Evolutionary conservation across 768 basidiomycete species (phyloP), one percentile per base, ranked within the genome.

Genomic region (Russula virescens): DNA sequence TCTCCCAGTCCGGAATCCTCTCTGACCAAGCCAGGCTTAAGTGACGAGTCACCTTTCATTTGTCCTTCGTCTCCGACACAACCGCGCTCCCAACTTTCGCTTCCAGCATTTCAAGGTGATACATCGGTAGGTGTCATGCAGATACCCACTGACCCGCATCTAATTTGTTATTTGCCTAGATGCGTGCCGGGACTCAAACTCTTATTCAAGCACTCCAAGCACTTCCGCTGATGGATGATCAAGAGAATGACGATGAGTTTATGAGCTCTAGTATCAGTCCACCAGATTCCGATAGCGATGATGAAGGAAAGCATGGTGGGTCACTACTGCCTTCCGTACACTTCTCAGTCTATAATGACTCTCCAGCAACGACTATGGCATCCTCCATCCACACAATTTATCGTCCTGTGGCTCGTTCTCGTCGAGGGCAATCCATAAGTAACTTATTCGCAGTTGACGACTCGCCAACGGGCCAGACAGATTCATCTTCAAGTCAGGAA

Each of bases 371-470:
- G 77, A 43, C 47, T 3, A 74, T 93, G 58, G 84, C 92, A 1
- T 94, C 92, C 26, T 94, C 92, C 13, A 92, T 94, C 47, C 92
- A 94, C 70, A 83, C 92, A 43, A 92, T 94, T 55, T 84, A 94
- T 71, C 84, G 90, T 23, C 91, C 91, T 23, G 73, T 91, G 31
- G 88, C 88, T 7, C 85, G 86, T 31, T 85, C 82, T 8, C 82
- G 81, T 58, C 79, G 82, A 48, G 72, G 68, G 26, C 76, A 75
- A 35, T 57, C 66, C 5, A 67, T 70, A 21, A 68, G 59, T 5
- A 43, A 18, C 5, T n/a, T 53, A 25, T 19, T 66, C 68, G 28
- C 60, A 50, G 25, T 64, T 66, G 8, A 62, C 66, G 42, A 68
- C 46, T 64, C 65, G 70, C 51, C 53, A 54, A 63, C 62, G 58